A percentile compares a stretch with the other conserved stretches of the same genome.
These are phyloP conservation scores for Ceriops tagal DNA, from an alignment of 345 rosid species.

Conservation along the genomic window DNA sequence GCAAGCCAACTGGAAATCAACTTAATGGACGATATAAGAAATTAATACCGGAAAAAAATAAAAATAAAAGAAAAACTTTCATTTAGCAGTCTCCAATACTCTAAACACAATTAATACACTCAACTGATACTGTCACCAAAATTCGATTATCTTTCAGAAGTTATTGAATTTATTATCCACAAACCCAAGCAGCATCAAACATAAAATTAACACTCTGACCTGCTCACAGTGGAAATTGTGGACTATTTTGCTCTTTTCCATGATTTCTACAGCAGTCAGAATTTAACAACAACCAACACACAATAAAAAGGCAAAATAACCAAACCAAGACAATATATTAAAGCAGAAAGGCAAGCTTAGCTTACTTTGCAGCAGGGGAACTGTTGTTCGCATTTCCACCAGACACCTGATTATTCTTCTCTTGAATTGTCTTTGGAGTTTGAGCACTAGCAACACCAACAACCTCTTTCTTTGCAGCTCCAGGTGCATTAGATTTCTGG, in stretches of 20 bases:
- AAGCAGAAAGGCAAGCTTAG: slow-evolving; percentile 1
- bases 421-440: slow-evolving; percentile 34
- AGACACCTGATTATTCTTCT: slow-evolving; percentile 32
- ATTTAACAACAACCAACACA: not conserved
- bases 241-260: not conserved
- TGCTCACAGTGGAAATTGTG: not conserved
- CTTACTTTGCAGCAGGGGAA: slow-evolving; percentile 67
- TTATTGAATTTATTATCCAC: slow-evolving; percentile 1
- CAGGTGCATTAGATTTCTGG: slow-evolving; percentile 25
- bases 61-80: not conserved
- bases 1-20: not conserved
- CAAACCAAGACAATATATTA: slow-evolving; percentile 1
- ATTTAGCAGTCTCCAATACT: not conserved
- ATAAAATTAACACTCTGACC: not conserved
- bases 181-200: not conserved
- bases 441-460: slow-evolving; percentile 29
- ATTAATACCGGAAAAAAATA: not conserved
- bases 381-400: slow-evolving; percentile 34
- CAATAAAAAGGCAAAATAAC: not conserved
- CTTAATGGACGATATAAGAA: not conserved
- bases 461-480: slow-evolving; percentile 27
- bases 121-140: not conserved
- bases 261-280: not conserved
- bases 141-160: not conserved
- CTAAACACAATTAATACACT: not conserved